Conservation (phyloP, 805 yeast genomes). For the Yamadazyma takamatsuzukensis region DNA sequence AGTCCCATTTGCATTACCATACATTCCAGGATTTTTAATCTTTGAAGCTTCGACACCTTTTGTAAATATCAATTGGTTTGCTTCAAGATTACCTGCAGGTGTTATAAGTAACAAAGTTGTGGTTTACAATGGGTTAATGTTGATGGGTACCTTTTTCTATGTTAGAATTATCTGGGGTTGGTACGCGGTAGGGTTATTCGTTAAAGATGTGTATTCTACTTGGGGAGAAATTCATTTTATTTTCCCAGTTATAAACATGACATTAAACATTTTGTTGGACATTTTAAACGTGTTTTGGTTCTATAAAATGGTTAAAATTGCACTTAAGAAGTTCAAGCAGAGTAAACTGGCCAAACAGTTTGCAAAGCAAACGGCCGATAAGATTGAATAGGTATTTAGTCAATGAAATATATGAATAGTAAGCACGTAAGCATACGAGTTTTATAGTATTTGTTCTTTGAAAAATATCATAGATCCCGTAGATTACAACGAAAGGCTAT, state of each 20-base stretch:
- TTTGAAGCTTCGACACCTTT: slow-evolving; percentile 93
- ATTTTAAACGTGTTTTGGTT: slow-evolving; percentile 82
- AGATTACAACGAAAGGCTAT: too few relatives aligned
- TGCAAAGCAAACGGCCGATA: slow-evolving; percentile 16
- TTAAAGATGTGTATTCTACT: slow-evolving; percentile 44
- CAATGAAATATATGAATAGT: neutral
- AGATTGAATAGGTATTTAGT: slow-evolving; percentile 15
- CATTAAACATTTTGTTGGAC: slow-evolving; percentile 61
- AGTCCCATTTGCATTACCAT: slow-evolving; percentile 73
- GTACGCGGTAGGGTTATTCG: slow-evolving; percentile 56
- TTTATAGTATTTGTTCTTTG: too few relatives aligned
- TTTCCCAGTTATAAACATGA: slow-evolving; percentile 48
- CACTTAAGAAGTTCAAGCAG: slow-evolving; percentile 44
- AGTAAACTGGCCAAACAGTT: slow-evolving; percentile 13
- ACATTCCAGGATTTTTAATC: slow-evolving; percentile 76
- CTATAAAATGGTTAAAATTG: slow-evolving; percentile 74
- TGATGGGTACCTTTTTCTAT: slow-evolving; percentile 67
- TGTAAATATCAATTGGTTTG: slow-evolving; percentile 91
- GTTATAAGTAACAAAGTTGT: slow-evolving; percentile 52
- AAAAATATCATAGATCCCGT: too few relatives aligned
- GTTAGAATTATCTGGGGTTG: slow-evolving; percentile 88
- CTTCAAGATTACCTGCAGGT: slow-evolving; percentile 70
- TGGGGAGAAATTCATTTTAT: slow-evolving; percentile 43
- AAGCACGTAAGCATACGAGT: too few relatives aligned
- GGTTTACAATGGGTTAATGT: slow-evolving; percentile 64